phyloP scores from a whole-genome alignment of 2,329 filamentous ascomycete genomes.

The Calonectria pteridis region DNA sequence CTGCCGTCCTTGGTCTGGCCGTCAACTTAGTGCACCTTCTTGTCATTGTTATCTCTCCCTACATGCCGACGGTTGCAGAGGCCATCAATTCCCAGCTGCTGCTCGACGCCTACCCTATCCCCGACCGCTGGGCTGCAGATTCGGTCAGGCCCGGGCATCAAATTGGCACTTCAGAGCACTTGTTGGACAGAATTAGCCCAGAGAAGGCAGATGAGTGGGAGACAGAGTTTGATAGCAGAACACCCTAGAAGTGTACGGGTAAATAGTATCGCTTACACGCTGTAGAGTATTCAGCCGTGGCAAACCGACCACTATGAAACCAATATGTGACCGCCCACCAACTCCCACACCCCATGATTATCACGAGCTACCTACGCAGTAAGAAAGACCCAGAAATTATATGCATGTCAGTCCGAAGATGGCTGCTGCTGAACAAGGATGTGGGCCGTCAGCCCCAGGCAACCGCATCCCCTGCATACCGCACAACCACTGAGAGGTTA shows the following conservation, averaged over 20 bases:
- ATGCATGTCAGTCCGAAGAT: neutral
- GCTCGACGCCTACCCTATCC: neutral
- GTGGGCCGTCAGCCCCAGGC: neutral
- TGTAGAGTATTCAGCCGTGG: neutral
- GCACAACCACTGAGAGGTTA: neutral
- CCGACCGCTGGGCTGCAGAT: neutral
- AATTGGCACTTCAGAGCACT: neutral
- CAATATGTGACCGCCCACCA: neutral
- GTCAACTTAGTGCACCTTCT: neutral
- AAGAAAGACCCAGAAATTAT: neutral
- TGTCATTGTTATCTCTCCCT: neutral
- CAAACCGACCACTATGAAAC: neutral
- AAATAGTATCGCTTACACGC: neutral
- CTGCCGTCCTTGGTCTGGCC: neutral
- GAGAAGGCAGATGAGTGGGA: neutral
- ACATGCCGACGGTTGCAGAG: neutral
- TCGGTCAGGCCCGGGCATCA: neutral
- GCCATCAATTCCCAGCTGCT: neutral
- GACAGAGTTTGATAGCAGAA: neutral
- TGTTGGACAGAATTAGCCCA: neutral
- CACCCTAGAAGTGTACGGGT: neutral
- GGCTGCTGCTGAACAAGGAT: too few species aligned
- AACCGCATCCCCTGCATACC: neutral
- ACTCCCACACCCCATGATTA: neutral
- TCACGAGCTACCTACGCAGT: too few species aligned